Evolutionary conservation across 345 rosid genomes (phyloP), one percentile per base, ranked within the genome.

Genomic region (Melaleuca alternifolia): DNA sequence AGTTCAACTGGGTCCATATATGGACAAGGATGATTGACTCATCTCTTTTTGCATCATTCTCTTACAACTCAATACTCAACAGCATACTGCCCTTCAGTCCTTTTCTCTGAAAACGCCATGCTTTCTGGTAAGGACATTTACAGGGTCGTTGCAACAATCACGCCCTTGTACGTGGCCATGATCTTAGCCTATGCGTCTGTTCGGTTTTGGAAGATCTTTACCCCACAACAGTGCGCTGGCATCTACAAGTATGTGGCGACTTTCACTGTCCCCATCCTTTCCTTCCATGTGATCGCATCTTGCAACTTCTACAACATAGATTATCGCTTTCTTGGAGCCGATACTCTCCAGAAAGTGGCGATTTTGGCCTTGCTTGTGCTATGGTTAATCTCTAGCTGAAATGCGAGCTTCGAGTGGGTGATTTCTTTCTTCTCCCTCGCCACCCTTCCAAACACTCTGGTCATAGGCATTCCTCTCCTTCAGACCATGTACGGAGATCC

Each of bases 171-270:
- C 41, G 92, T 85, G n/a, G 91, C 91, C 51, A 89, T 88, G 92
- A 24, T 87, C 75, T 62, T 89, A 56, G 92, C 88, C 77, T 91
- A 84, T 28, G 92, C 86, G 14, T 88, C 89, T 0, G 90, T 89
- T 20, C 88, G 89, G 50, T 89, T 90, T 90, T 89, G 91, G 91
- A 88, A 87, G 41, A 87, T 91, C 41, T 89, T 91, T 87, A 89
- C 83, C 24, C 88, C 88, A 14, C 89, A 87, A 61, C 92, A 91
- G 53, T 91, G 91, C 51, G 83, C 90, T 20, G 89, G 91, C 75
- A 89, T 88, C 86, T 89, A 89, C 88, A 89, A 88, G 2, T 91
- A 85, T 84, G 90, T 91, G 33, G 91, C 92, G 26, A 86, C 86
- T 52, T 89, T 91, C 44, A 86, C 91, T 15, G 89, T 91, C 26